These are phyloP conservation scores for Pelargonium cotyledonis DNA, from an alignment of 441 rosid genomes.

Conservation along the genomic window DNA sequence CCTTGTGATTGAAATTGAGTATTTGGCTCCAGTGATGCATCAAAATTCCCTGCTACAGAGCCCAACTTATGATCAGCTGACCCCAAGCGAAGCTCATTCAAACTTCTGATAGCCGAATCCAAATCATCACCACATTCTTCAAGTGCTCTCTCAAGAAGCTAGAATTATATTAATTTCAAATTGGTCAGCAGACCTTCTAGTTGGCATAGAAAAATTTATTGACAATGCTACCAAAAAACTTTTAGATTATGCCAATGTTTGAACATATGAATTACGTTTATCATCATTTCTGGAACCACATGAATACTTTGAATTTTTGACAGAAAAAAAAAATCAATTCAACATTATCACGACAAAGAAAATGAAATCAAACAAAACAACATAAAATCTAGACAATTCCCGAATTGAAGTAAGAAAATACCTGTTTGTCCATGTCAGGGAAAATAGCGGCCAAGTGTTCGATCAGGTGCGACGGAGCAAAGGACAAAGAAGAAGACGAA, in stretches of 20 bases:
- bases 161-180: background rate
- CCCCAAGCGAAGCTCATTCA: slow-evolving; percentile 74
- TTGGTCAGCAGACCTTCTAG: background rate
- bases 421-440: slow-evolving; percentile 89
- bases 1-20: slow-evolving; percentile 41
- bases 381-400: background rate
- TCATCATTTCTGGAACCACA: no score
- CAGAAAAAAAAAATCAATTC: no score
- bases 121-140: slow-evolving; percentile 79
- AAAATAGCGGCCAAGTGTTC: slow-evolving; percentile 54
- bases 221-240: no score
- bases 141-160: slow-evolving; percentile 70
- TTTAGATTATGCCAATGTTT: no score
- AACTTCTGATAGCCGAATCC: slow-evolving; percentile 75
- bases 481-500: slow-evolving; percentile 17
- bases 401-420: slow-evolving; percentile 3
- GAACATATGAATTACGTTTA: no score
- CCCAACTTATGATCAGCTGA: slow-evolving; percentile 29
- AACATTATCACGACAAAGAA: no score
- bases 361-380: slow-evolving; percentile 1
- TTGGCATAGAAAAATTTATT: no score
- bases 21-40: slow-evolving; percentile 27
- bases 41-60: slow-evolving; percentile 24
- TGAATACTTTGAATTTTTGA: no score
- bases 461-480: slow-evolving; percentile 30